Percentiles rank a stretch among this genome's conserved stretches.
phyloP scores from a whole-genome alignment of 306 rosid genomes.

The Rosa persica region DNA sequence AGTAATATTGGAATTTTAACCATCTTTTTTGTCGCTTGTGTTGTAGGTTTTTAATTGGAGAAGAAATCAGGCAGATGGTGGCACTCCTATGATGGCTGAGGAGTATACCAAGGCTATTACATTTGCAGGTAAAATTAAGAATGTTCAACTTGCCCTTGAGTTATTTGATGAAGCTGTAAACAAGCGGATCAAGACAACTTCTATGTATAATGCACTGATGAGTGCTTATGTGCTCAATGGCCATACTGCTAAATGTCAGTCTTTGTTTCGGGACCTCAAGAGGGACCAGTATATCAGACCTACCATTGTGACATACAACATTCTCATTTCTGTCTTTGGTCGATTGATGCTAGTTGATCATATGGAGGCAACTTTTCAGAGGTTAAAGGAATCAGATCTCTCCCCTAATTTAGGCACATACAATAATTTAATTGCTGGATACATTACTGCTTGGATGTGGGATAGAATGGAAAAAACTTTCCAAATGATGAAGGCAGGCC shows the following conservation, averaged over 20 bases:
- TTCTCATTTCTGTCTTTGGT: conserved; percentile 58
- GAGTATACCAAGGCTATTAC: conserved; percentile 70
- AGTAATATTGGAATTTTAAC: conserved; percentile 9
- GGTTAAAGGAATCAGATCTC: conserved; percentile 38
- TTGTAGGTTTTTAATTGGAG: conserved; percentile 79
- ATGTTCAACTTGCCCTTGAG: conserved; percentile 53
- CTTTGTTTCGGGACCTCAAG: conserved; percentile 62
- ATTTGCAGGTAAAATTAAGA: conserved; percentile 54
- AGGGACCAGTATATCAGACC: conserved; percentile 46
- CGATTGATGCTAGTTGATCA: conserved; percentile 62
- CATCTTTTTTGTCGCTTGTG: conserved; percentile 32
- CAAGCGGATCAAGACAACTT: conserved; percentile 47
- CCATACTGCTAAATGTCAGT: conserved; percentile 49
- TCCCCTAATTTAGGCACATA: conserved; percentile 51
- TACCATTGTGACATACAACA: conserved; percentile 46
- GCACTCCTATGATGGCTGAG: conserved; percentile 31
- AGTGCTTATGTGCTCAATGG: conserved; percentile 69
- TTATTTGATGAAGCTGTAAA: conserved; percentile 60
- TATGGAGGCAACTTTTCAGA: conserved; percentile 62
- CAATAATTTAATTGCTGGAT: conserved; percentile 68
- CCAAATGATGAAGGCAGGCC: conserved; percentile 46
- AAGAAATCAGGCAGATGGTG: conserved; percentile 30
- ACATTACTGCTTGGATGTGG: conserved; percentile 84
- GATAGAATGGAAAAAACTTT: conserved; percentile 62
- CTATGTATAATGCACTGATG: conserved; percentile 71